These are phyloP conservation scores for Trapa bicornis DNA, from an alignment of 345 rosid genomes.

Conservation along the genomic window DNA sequence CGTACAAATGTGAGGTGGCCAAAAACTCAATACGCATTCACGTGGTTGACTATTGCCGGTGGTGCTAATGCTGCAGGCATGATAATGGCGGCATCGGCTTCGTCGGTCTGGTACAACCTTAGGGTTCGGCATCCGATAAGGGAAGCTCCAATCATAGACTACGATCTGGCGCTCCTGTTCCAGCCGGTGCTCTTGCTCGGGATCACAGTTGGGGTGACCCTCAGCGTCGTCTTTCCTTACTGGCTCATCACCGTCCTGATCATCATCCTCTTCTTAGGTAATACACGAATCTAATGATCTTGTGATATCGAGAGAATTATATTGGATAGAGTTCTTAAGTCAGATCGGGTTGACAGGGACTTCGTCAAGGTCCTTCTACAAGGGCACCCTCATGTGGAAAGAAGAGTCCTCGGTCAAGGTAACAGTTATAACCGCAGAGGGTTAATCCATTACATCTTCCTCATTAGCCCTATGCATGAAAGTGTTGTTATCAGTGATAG, in stretches of 20 bases:
- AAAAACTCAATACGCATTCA: too few species aligned
- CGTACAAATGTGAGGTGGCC: background rate
- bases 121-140: slow-evolving; percentile 70
- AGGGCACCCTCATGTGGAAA: slow-evolving; percentile 74
- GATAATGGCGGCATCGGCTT: slow-evolving; percentile 90
- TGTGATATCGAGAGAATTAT: too few species aligned
- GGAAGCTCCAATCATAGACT: slow-evolving; percentile 75
- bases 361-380: slow-evolving; percentile 68
- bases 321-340: background rate
- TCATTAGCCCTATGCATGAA: too few species aligned
- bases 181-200: slow-evolving; percentile 88
- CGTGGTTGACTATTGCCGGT: background rate
- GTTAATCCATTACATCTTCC: too few species aligned
- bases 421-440: background rate
- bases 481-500: too few species aligned
- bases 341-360: slow-evolving; percentile 28
- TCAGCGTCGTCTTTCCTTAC: slow-evolving; percentile 85
- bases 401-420: slow-evolving; percentile 72
- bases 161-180: slow-evolving; percentile 70
- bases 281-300: too few species aligned
- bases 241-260: slow-evolving; percentile 89
- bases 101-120: slow-evolving; percentile 85
- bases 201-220: slow-evolving; percentile 70
- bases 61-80: slow-evolving; percentile 38
- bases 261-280: slow-evolving; percentile 72